Base-by-base conservation (phyloP, 768 basidiomycete species). In the Suillus cothurnatus region DNA sequence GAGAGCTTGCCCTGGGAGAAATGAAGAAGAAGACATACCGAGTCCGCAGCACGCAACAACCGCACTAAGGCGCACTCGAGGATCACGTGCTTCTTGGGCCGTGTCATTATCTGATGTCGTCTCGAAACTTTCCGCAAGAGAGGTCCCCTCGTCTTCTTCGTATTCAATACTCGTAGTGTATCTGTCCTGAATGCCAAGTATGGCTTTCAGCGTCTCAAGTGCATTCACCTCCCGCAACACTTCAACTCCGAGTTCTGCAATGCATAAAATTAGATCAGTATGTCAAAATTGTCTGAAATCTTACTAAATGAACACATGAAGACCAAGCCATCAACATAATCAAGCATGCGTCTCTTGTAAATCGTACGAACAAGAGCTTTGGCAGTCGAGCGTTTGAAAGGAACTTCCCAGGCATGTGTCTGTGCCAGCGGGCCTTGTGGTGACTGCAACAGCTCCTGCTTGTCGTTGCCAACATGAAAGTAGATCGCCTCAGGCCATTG, bases 281-380 rank as follows among this genome's bases (percentile, higher is more conserved):
- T 7, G 0, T 12, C 19, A 57, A 6, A 26, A 19, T 21, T 4
- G 41, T 17, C 11, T 31, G 19, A 11, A 4, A 50, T 62, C 71
- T 23, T 31, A 76, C 75, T 64, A n/a, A 77, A 76, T 60, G 65
- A 69, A 3, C 72, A 69, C 71, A 77, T 72, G 61, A 77, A 74
- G 2, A 72, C 69, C 11, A 76, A 62, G 17, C 71, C 71, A 26
- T 77, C 74, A 6, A 77, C 61, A 2, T 58, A 62, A 1, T 76
- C 71, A 47, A 72, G 34, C 1, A 11, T 31, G 19, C 32, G 19
- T 19, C 21, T 53, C 19, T 21, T 32, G 52, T 53, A 19, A 53
- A 53, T 53, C 9, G 52, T 8, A 41, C 68, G 69, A 2, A 68
- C 65, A 1, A 76, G 67, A 6, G 71, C 64, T 15, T 55, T 65